Evolutionary conservation across 441 rosid species (phyloP), one percentile per base, ranked within the genome.

Genomic region (Populus hybrid): DNA sequence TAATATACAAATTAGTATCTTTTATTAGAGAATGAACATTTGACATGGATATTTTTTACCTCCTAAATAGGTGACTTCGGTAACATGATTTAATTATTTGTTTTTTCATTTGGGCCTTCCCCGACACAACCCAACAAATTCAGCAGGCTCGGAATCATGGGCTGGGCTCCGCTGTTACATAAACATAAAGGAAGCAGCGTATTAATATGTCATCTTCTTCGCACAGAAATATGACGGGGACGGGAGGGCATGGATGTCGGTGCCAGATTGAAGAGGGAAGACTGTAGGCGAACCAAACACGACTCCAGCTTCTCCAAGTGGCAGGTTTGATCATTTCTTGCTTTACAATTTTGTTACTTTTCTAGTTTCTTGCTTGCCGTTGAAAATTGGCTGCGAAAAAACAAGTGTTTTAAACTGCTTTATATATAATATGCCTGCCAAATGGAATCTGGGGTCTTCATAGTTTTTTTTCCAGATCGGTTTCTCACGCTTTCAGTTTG

Each of bases 301-400:
- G 98, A 89, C 77, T 38, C 89, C 21, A 75, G 80, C n/a, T 92
- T 93, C 90, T 88, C 89, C 78, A 85, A 85, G 36, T 93, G 99
- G 98, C 84, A 91, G 93, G 98, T 90, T 59, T 21, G 24, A 21
- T 2, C 28, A 14, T 23, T 36, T 42, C 71, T 40, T 67, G 35
- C 36, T 23, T 70, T n/a, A 67, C 32, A n/a, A 46, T 72, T 10
- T 8, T 65, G 20, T 18, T 75, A 67, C 10, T 26, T 46, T 32
- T 8, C 8, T 59, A 11, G 50, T 18, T 73, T 68, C 36, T 21
- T 18, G 63, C 12, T 36, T 34, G 40, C 8, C 20, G 10, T 14
- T 46, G 69, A 59, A n/a, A 61, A 28, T 23, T 70, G 16, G 32
- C 26, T 30, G 12, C 20, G 11, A 46, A 14, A 46, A 46, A 42